phyloP scores from a whole-genome alignment of 106 monocot species.

The Gastrodia elata region DNA sequence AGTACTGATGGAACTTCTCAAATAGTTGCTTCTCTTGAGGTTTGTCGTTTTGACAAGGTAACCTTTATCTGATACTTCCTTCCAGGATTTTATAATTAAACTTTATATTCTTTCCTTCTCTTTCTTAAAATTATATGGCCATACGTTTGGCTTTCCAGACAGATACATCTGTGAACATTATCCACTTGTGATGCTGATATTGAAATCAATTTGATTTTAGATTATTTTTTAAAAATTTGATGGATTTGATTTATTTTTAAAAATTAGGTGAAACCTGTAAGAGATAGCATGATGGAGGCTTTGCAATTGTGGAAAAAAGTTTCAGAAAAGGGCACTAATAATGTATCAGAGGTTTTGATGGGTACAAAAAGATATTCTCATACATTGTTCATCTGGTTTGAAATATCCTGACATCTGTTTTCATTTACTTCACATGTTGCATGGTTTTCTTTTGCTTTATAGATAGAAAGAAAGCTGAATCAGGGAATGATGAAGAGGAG shows the following conservation, averaged over 20 bases:
- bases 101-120: not conserved
- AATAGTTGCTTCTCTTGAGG: constrained; percentile 62
- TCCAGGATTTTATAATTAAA: not conserved
- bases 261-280: constrained; percentile 83
- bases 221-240: not conserved
- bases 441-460: not conserved
- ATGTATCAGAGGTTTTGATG: constrained; percentile 25
- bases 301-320: constrained; percentile 64
- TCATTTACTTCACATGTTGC: not conserved
- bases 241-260: not conserved
- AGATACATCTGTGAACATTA: not conserved
- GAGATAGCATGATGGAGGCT: constrained; percentile 88
- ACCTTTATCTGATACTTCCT: not conserved
- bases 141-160: not conserved
- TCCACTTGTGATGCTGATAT: not conserved
- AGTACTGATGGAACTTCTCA: constrained; percentile 55
- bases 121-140: not conserved
- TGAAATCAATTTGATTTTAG: not conserved
- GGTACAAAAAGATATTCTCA: constrained; percentile 18
- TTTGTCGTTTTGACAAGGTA: constrained; percentile 98
- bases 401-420: not conserved
- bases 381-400: not conserved
- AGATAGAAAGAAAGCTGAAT: constrained; percentile 33
- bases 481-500: constrained; percentile 34
- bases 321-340: constrained; percentile 37